Conservation (phyloP, 1,139 yeast species). For the Candida sanyaensis region DNA sequence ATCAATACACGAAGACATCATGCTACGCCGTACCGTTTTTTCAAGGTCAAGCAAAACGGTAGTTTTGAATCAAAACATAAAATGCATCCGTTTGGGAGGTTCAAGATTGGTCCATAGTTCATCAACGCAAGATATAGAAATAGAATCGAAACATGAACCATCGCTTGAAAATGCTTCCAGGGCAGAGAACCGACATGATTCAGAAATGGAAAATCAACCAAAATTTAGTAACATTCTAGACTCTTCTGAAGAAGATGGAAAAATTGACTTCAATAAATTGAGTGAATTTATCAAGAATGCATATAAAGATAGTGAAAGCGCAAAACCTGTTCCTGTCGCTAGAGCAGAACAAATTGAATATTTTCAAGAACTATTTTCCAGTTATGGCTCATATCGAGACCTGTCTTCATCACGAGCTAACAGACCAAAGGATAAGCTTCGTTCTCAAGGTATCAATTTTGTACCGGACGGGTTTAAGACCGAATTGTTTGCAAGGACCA, state of each 20-base stretch:
- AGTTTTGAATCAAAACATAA: no score
- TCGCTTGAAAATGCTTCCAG: not conserved
- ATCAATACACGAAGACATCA: no score
- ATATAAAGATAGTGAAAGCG: constrained; percentile 1
- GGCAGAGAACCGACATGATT: not conserved
- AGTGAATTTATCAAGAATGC: constrained; percentile 11
- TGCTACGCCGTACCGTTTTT: no score
- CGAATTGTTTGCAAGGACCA: constrained; percentile 20
- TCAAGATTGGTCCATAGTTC: no score
- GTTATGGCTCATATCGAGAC: not conserved
- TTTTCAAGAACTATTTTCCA: constrained; percentile 1
- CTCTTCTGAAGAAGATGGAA: not conserved
- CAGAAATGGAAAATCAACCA: not conserved
- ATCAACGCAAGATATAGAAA: not conserved
- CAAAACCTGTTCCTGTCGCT: not conserved
- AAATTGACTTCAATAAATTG: constrained; percentile 7
- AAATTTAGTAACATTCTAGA: not conserved
- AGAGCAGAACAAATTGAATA: not conserved
- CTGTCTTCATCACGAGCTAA: no score
- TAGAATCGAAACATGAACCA: not conserved
- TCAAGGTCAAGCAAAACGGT: no score
- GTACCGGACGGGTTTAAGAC: constrained; percentile 10
- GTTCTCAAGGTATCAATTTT: not conserved
- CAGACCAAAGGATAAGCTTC: no score
- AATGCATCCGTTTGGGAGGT: no score